Percentiles rank a stretch among this genome's conserved stretches.
These are phyloP conservation scores for Leccinellum rugosiceps DNA, from an alignment of 768 basidiomycete species.

Conservation along the genomic window DNA sequence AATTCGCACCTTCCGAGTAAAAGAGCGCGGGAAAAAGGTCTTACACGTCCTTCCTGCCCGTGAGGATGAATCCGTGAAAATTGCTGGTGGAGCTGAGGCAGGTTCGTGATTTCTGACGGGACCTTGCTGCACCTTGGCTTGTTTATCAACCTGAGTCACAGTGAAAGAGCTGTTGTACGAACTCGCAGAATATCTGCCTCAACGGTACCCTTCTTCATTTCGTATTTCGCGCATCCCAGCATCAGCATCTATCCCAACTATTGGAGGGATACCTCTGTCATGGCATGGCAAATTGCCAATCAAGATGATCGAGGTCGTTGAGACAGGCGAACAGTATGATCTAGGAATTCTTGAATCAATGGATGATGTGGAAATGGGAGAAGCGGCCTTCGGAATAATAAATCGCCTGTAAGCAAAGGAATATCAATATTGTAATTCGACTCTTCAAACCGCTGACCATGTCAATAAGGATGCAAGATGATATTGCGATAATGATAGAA, in stretches of 20 bases:
- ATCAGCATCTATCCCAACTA: constrained; percentile 12
- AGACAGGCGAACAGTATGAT: constrained; percentile 49
- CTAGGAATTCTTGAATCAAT: constrained; percentile 39
- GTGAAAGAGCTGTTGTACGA: constrained; percentile 69
- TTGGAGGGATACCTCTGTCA: constrained; percentile 30
- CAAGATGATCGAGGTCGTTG: constrained; percentile 50
- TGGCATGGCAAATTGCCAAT: constrained; percentile 48
- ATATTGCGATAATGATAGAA: constrained; percentile 61
- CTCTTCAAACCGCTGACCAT: neutral
- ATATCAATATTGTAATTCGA: neutral
- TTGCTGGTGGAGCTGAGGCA: constrained; percentile 33
- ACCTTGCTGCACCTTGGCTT: neutral
- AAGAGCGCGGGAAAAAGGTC: constrained; percentile 45
- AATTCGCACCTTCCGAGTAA: constrained; percentile 55
- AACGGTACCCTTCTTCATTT: constrained; percentile 61
- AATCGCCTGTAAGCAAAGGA: constrained; percentile 53
- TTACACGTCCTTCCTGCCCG: constrained; percentile 44
- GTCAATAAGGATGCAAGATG: constrained; percentile 48
- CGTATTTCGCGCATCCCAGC: constrained; percentile 40
- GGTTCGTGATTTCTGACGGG: constrained; percentile 11
- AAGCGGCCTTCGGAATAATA: constrained; percentile 60
- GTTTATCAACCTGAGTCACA: constrained; percentile 20
- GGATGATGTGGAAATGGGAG: constrained; percentile 30
- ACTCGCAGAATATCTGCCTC: constrained; percentile 64
- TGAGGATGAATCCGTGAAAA: constrained; percentile 40